Percentiles rank a stretch among this genome's conserved stretches.
Evolutionary conservation across 257 asterid species (phyloP).

Genomic region (Scutellaria galericulata): DNA sequence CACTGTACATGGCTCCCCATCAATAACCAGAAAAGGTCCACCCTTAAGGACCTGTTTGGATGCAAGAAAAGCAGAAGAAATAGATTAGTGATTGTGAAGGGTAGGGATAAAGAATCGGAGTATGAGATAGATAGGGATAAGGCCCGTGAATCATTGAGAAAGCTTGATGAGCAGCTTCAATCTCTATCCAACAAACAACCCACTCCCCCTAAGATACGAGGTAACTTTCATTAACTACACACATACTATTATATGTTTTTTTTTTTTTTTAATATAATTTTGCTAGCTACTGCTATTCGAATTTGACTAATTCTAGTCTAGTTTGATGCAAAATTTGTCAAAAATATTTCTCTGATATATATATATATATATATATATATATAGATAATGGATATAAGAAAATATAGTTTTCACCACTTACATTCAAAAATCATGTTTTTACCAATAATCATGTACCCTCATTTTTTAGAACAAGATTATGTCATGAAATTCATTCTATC

Average conservation of each 20-base stretch:
- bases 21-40: neutral
- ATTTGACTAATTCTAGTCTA: no score
- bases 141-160: conserved; percentile 82
- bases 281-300: no score
- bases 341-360: no score
- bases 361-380: no score
- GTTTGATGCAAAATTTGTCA: no score
- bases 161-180: conserved; percentile 77
- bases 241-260: neutral
- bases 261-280: neutral
- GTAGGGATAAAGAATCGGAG: conserved; percentile 64
- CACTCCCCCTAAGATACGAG: conserved; percentile 57
- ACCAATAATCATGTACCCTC: no score
- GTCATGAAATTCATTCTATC: neutral
- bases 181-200: conserved; percentile 54
- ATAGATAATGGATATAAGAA: no score
- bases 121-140: conserved; percentile 65
- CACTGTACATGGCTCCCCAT: neutral
- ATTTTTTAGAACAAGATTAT: no score
- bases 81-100: conserved; percentile 17
- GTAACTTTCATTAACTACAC: conserved; percentile 26
- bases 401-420: no score
- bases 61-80: conserved; percentile 29
- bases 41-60: neutral
- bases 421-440: no score